phyloP scores from a whole-genome alignment of 148 eudicot species.

The Amaranthus cruentus region DNA sequence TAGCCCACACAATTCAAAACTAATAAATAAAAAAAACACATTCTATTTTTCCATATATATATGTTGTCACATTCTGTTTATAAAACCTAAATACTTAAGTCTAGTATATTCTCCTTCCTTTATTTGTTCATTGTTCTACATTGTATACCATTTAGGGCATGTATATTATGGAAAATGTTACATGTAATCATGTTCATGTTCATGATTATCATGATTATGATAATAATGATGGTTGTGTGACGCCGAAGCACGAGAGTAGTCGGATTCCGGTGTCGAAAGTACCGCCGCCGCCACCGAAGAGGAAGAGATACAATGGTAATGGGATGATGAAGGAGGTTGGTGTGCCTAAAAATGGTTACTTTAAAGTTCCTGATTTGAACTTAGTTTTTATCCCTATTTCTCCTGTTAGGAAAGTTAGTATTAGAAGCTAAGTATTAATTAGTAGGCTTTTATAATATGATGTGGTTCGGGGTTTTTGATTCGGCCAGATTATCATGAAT shows the following conservation, averaged over 20 bases:
- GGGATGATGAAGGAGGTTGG: conserved; percentile 8
- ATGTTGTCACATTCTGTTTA: not conserved
- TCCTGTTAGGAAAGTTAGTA: not conserved
- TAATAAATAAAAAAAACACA: not conserved
- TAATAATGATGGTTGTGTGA: conserved; percentile 23
- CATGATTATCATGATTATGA: not conserved
- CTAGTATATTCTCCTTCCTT: not conserved
- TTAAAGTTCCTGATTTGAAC: conserved; percentile 31
- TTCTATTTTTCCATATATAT: not conserved
- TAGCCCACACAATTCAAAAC: conserved; percentile 4
- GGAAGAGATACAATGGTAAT: conserved; percentile 12
- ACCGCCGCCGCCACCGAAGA: conserved; percentile 45
- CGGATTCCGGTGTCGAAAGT: conserved; percentile 22
- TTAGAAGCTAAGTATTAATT: too few species aligned
- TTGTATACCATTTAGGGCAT: not conserved
- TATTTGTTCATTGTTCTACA: not conserved
- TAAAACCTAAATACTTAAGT: not conserved
- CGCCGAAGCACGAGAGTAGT: conserved; percentile 27
- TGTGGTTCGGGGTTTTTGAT: too few species aligned
- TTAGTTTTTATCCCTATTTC: conserved; percentile 18
- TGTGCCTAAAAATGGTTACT: conserved; percentile 29
- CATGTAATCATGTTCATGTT: not conserved
- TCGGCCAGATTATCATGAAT: too few species aligned
- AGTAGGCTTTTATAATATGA: too few species aligned
- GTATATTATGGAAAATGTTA: not conserved